Conservation (phyloP, 352 stramenopile species). For the Phytophthora hibernalis region DNA sequence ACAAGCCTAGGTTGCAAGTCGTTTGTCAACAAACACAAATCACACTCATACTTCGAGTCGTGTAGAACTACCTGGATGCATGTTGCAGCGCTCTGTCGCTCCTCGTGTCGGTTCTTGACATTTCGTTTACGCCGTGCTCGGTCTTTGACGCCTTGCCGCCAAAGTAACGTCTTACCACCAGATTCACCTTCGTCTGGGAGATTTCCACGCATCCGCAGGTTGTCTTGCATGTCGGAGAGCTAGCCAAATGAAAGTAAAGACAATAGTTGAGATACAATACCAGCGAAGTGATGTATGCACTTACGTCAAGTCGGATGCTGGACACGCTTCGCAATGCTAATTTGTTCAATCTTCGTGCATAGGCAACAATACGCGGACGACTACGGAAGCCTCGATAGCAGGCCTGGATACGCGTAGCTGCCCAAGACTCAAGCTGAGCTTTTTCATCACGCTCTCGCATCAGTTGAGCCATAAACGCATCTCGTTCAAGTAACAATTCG, state of each 20-base stretch:
- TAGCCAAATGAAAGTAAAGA: conserved; percentile 12
- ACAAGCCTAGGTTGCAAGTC: conserved; percentile 29
- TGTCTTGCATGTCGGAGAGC: conserved; percentile 62
- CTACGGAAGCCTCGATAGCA: conserved; percentile 60
- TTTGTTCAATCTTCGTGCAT: conserved; percentile 45
- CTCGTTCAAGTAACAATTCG: conserved; percentile 58
- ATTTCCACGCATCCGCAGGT: conserved; percentile 31
- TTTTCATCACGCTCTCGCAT: conserved; percentile 60
- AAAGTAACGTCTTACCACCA: conserved; percentile 32
- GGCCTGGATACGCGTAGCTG: conserved; percentile 70
- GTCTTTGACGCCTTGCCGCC: conserved; percentile 57
- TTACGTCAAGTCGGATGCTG: conserved; percentile 34
- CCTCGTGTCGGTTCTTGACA: conserved; percentile 49
- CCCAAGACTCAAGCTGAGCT: conserved; percentile 56
- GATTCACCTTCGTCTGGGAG: conserved; percentile 6
- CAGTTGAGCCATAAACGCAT: conserved; percentile 70
- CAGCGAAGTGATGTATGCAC: not conserved
- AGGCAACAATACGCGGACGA: conserved; percentile 52
- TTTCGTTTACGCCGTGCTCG: conserved; percentile 54
- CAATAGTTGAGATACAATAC: not conserved
- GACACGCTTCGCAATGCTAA: conserved; percentile 11
- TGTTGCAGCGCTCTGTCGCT: conserved; percentile 45
- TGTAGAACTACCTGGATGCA: conserved; percentile 48
- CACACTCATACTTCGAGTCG: not conserved
- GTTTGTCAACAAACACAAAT: not conserved